These are phyloP conservation scores for Amaranthus palmeri DNA, from an alignment of 148 eudicot species.

Conservation along the genomic window DNA sequence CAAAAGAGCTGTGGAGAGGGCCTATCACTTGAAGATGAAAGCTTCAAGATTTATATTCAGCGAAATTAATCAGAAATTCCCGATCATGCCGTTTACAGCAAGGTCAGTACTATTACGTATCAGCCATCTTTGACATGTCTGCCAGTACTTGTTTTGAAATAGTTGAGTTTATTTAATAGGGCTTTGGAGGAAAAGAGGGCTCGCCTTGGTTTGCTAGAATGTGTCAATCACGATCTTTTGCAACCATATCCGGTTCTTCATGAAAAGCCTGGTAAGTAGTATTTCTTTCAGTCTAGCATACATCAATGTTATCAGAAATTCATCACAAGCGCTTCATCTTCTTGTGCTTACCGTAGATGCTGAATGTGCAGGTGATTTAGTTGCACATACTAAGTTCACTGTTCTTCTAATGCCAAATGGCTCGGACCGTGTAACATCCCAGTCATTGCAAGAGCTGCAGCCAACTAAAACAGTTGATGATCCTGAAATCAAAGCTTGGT, in stretches of 20 bases:
- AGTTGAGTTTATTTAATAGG: constrained; percentile 30
- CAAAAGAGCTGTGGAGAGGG: constrained; percentile 85
- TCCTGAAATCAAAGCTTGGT: constrained; percentile 93
- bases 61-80: constrained; percentile 80
- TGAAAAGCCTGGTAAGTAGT: constrained; percentile 74
- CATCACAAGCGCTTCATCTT: background rate
- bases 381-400: constrained; percentile 84
- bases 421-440: constrained; percentile 81
- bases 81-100: constrained; percentile 87
- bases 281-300: background rate
- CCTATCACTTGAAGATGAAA: constrained; percentile 81
- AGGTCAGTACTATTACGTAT: constrained; percentile 38
- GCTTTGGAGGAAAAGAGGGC: constrained; percentile 91
- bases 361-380: constrained; percentile 61
- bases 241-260: constrained; percentile 97
- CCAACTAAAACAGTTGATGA: constrained; percentile 74
- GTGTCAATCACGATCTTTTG: constrained; percentile 80
- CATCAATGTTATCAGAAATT: no score
- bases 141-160: background rate
- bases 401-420: constrained; percentile 97
- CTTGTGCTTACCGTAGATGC: background rate
- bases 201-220: constrained; percentile 83
- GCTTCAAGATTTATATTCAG: constrained; percentile 84
- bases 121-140: background rate
- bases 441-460: constrained; percentile 75